Conservation (phyloP, 1,284 basidiomycete species). For the Boletus smithii region DNA sequence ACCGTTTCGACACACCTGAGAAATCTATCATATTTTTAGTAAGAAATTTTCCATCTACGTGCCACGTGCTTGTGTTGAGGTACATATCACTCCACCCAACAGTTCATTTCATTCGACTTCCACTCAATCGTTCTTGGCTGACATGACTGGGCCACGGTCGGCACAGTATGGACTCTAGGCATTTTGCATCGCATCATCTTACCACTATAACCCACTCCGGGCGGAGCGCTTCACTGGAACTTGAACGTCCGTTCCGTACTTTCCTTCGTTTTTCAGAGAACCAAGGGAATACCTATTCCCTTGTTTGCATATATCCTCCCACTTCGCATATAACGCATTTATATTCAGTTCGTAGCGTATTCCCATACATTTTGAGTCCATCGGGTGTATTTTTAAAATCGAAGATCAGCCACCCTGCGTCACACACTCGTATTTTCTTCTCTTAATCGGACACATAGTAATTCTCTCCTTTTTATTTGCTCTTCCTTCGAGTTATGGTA, state of each 20-base stretch:
- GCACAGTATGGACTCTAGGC: slow-evolving; percentile 20
- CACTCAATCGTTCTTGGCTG: slow-evolving; percentile 13
- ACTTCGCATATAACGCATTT: slow-evolving; percentile 16
- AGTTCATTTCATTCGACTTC: slow-evolving; percentile 16
- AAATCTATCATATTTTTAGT: slow-evolving; percentile 16
- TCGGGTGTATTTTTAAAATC: too few species aligned
- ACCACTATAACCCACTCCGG: slow-evolving; percentile 13
- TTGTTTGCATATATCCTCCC: slow-evolving; percentile 14
- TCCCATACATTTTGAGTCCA: too few species aligned
- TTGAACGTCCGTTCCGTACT: slow-evolving; percentile 23
- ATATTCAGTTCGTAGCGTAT: slow-evolving; percentile 17
- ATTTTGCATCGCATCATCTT: slow-evolving; percentile 28
- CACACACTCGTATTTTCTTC: too few species aligned
- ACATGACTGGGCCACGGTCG: slow-evolving; percentile 12
- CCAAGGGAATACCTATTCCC: slow-evolving; percentile 7
- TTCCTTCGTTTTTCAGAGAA: slow-evolving; percentile 19
- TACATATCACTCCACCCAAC: not conserved
- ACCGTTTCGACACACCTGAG: slow-evolving; percentile 34
- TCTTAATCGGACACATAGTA: too few species aligned
- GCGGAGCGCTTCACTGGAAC: slow-evolving; percentile 28
- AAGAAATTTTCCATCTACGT: slow-evolving; percentile 1
- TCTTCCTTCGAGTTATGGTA: too few species aligned
- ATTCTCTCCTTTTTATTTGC: too few species aligned
- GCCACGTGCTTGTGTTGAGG: slow-evolving; percentile 9
- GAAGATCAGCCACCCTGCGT: too few species aligned